A percentile compares a stretch with the other conserved stretches of the same genome.
Evolutionary conservation across 768 basidiomycete species (phyloP).

Genomic region (Chlorophyllum brunneum): DNA sequence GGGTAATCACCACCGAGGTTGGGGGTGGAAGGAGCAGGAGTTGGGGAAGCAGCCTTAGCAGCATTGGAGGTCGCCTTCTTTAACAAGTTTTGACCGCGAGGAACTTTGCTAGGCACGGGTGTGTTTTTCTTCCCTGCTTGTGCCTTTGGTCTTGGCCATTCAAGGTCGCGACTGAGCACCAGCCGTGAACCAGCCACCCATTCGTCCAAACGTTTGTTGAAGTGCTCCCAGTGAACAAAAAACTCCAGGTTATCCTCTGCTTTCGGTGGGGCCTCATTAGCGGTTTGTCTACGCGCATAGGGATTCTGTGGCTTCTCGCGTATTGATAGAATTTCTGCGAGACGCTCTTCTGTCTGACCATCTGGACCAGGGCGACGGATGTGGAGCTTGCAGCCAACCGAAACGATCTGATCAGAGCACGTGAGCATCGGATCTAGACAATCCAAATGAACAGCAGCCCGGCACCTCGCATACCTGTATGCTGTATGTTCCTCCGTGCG

Average conservation of each 20-base stretch:
- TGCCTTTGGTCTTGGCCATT: constrained; percentile 91
- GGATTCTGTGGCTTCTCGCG: constrained; percentile 76
- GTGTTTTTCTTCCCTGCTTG: constrained; percentile 51
- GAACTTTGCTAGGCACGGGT: constrained; percentile 45
- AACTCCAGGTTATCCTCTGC: constrained; percentile 85
- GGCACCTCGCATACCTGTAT: constrained; percentile 60
- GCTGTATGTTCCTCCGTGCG: constrained; percentile 70
- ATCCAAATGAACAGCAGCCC: constrained; percentile 16
- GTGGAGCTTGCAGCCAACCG: constrained; percentile 94
- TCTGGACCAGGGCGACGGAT: constrained; percentile 76
- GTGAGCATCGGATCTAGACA: constrained; percentile 26
- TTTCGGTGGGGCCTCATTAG: constrained; percentile 40
- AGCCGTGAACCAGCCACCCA: constrained; percentile 92
- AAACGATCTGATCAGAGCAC: constrained; percentile 51
- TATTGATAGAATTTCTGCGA: constrained; percentile 94
- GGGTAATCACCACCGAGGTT: constrained; percentile 35
- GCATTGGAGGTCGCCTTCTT: constrained; percentile 72
- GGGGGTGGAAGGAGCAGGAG: constrained; percentile 56
- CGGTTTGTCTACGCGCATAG: constrained; percentile 48
- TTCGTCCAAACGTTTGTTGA: constrained; percentile 98
- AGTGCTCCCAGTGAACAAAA: constrained; percentile 98
- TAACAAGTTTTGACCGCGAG: constrained; percentile 45
- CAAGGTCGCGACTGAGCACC: constrained; percentile 79
- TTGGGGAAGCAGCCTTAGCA: constrained; percentile 52
- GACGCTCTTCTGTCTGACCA: constrained; percentile 80